These are phyloP conservation scores for Sideroxylon spinosum DNA, from an alignment of 179 eudicot species.

Conservation along the genomic window DNA sequence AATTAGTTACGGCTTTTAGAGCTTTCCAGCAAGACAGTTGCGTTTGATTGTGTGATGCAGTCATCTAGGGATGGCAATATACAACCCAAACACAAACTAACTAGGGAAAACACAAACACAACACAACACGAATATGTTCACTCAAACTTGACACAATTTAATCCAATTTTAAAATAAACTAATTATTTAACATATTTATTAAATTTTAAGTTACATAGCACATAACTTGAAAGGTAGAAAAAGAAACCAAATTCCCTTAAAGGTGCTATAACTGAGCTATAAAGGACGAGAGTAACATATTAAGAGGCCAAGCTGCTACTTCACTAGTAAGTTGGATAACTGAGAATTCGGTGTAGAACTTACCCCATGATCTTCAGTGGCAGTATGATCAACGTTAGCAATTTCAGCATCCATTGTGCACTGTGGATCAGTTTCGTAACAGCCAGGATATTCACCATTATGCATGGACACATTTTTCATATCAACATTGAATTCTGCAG, in stretches of 20 bases:
- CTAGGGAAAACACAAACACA: neutral
- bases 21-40: too few relatives aligned
- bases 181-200: neutral
- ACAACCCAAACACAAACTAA: too few relatives aligned
- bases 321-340: conserved; percentile 4
- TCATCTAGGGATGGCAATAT: too few relatives aligned
- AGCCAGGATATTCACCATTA: conserved; percentile 30
- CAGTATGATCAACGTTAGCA: conserved; percentile 22
- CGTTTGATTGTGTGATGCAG: too few relatives aligned
- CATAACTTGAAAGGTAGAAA: neutral
- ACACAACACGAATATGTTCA: too few relatives aligned
- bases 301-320: conserved; percentile 5
- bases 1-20: too few relatives aligned
- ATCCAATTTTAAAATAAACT: too few relatives aligned
- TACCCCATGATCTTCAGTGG: conserved; percentile 41
- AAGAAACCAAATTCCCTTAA: neutral
- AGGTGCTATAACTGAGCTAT: neutral
- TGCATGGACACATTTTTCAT: conserved; percentile 20
- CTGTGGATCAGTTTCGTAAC: conserved; percentile 28
- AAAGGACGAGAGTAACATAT: conserved; percentile 3
- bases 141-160: too few relatives aligned
- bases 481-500: conserved; percentile 26
- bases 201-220: neutral
- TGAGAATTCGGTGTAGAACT: conserved; percentile 27
- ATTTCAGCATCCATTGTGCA: conserved; percentile 30